phyloP scores from a whole-genome alignment of 495 filamentous ascomycete genomes.

The Astrocystis sublimbata region DNA sequence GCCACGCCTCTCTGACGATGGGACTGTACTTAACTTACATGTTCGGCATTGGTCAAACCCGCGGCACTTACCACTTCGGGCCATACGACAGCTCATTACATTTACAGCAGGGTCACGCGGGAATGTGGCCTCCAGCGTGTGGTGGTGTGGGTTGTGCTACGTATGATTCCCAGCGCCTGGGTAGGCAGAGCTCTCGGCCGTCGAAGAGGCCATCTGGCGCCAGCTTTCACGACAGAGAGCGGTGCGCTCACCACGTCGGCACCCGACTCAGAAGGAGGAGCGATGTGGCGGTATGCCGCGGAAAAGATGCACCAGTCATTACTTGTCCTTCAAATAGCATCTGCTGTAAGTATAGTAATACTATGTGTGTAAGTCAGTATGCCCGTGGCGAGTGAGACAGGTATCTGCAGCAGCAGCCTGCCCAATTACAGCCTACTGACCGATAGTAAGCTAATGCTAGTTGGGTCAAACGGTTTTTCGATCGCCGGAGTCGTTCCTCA shows the following conservation, averaged over 20 bases:
- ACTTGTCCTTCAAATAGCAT: not conserved
- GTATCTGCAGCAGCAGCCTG: conserved; percentile 1
- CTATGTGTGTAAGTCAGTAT: no score
- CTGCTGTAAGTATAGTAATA: conserved; percentile 3
- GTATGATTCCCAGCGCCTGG: conserved; percentile 5
- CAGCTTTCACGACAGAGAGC: conserved; percentile 11
- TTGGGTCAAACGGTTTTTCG: not conserved
- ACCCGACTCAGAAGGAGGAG: not conserved
- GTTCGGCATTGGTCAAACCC: conserved; percentile 9
- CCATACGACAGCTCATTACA: not conserved
- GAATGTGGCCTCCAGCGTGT: not conserved
- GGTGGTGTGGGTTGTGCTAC: conserved; percentile 1
- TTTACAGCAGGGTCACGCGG: not conserved
- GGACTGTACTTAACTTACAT: no score
- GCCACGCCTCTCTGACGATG: no score
- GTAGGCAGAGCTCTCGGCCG: not conserved
- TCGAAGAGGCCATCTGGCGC: conserved; percentile 14
- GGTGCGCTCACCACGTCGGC: conserved; percentile 6
- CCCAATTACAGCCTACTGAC: not conserved
- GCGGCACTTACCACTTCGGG: conserved; percentile 16
- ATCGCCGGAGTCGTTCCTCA: not conserved
- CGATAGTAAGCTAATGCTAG: conserved; percentile 6
- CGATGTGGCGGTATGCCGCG: not conserved
- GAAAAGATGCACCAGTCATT: not conserved
- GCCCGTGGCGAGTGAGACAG: no score